Base-by-base conservation (phyloP, 345 rosid genomes). In the Citrus medica region DNA sequence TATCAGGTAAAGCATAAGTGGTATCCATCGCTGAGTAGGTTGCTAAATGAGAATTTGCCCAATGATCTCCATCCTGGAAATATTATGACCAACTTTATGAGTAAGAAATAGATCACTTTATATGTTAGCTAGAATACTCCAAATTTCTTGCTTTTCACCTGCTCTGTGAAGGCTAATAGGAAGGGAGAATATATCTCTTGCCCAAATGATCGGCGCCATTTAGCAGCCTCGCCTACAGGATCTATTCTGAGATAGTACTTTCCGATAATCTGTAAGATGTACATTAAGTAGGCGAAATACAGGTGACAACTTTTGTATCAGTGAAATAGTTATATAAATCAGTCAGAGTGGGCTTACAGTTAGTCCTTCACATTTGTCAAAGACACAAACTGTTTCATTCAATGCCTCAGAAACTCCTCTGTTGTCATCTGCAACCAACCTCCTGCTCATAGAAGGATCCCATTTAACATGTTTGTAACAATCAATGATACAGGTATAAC, bases 401-500 rank as follows among this genome's bases (percentile, higher is more conserved):
- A 91, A 78, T 66, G 87, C 87, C 81, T 91, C 95, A 10, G 66
- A 92, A 53, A 91, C 95, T 74, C 95, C 93, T 85, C 93, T 85
- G 55, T 5, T n/a, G 85, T 91, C 95, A 82, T 91, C 95, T 53
- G 83, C 79, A 69, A 87, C 69, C 85, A 91, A 73, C 80, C 95
- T 89, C 95, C 95, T 91, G 73, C 9, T 74, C 0, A 69, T 35
- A 79, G 38, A 76, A 72, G 65, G 25, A 48, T 42, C 62, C 21
- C 67, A 71, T 74, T 25, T 77, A 25, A 37, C 63, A 21, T 69
- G 25, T 42, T 37, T 10, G 30, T 24, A 25, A 17, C 33, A 17
- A 48, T 37, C 22, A 25, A 72, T 48, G 22, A 66, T 25, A 69
- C 24, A 71, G n/a, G 56, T 33, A 24, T 35, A 51, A 48, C 24